Evolutionary conservation across 2,329 filamentous ascomycete genomes (phyloP).

Genomic region (Colletotrichum agaves): DNA sequence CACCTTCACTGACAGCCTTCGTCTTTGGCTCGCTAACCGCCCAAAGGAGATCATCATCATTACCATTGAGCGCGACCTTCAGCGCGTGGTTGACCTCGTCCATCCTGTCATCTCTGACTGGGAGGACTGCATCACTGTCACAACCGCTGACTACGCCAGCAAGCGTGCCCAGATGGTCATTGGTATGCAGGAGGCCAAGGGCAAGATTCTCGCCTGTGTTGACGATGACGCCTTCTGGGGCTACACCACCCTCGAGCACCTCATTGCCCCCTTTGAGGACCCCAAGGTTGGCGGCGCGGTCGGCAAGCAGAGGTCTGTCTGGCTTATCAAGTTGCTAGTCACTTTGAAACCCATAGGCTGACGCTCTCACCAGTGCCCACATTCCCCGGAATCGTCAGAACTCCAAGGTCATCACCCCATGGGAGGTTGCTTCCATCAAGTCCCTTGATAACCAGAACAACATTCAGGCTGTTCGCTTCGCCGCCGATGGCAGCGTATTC

Average conservation of each 20-base stretch:
- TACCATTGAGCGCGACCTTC: constrained; percentile 34
- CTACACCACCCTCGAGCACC: constrained; percentile 27
- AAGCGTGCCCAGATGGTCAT: constrained; percentile 43
- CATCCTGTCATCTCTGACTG: background rate
- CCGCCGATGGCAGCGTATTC: constrained; percentile 41
- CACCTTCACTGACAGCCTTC: constrained; percentile 38
- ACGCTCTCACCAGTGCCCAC: constrained; percentile 33
- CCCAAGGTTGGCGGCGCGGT: constrained; percentile 40
- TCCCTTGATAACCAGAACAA: constrained; percentile 39
- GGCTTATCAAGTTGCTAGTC: background rate
- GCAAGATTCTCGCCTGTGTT: constrained; percentile 42
- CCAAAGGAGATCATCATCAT: constrained; percentile 45
- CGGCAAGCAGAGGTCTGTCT: constrained; percentile 39
- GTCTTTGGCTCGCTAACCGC: constrained; percentile 40
- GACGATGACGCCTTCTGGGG: constrained; percentile 45
- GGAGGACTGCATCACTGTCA: constrained; percentile 34
- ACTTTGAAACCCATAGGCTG: background rate
- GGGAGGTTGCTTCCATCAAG: constrained; percentile 44
- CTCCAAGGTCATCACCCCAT: constrained; percentile 40
- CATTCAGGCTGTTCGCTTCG: constrained; percentile 39
- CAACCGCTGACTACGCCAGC: constrained; percentile 38
- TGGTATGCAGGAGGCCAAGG: constrained; percentile 40
- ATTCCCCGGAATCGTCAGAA: constrained; percentile 39
- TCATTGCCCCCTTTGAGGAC: constrained; percentile 44
- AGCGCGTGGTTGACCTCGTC: constrained; percentile 26